A percentile compares a stretch with the other conserved stretches of the same genome.
Conservation (phyloP, 2,329 filamentous ascomycete genomes). For the Fusarium armeniacum region DNA sequence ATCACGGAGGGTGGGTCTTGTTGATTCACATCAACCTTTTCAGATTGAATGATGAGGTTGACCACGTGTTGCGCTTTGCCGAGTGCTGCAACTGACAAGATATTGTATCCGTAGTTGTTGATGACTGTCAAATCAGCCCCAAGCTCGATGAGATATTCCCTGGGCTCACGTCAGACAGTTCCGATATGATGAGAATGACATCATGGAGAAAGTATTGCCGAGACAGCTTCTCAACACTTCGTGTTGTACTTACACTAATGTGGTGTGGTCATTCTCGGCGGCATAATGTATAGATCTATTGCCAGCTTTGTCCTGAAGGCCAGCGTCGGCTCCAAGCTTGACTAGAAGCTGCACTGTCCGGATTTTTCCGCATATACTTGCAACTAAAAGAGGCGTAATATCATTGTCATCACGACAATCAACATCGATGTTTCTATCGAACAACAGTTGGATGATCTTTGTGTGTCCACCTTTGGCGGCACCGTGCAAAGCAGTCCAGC, state of each 20-base stretch:
- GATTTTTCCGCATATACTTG: rapidly evolving
- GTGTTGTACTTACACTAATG: neutral
- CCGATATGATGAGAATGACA: neutral
- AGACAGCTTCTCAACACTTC: no score
- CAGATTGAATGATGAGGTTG: no score
- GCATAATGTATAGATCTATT: neutral
- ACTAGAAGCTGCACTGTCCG: neutral
- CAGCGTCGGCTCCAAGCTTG: neutral
- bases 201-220: no score
- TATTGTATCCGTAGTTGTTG: neutral
- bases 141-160: neutral
- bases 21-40: no score
- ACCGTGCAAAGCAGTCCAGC: neutral
- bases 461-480: no score
- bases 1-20: no score
- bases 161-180: neutral
- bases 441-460: neutral
- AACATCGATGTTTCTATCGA: neutral
- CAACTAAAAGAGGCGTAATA: neutral
- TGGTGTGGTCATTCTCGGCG: neutral
- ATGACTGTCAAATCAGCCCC: neutral
- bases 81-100: neutral
- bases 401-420: neutral
- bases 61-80: neutral
- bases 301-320: neutral